Conservation (phyloP, 2,329 filamentous ascomycete genomes). For the Microthyrium microscopicum region DNA sequence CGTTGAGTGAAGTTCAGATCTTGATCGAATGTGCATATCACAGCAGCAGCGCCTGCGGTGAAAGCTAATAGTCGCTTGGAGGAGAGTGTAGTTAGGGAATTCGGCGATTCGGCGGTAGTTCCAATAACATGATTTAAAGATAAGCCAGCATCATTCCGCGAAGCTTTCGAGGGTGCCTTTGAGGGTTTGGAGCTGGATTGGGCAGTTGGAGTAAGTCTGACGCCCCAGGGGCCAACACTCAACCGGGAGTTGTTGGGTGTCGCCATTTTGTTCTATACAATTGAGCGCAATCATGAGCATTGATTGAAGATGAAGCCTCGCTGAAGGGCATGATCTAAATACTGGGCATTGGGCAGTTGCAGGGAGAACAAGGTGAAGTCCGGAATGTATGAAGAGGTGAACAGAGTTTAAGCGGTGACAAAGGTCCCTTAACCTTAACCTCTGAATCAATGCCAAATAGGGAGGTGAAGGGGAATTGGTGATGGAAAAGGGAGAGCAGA, state of each 20-base stretch:
- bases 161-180: constrained; percentile 34
- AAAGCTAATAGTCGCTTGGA: constrained; percentile 63
- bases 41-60: constrained; percentile 83
- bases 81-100: constrained; percentile 68
- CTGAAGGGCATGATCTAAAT: no score
- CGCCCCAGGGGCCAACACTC: constrained; percentile 20
- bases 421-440: no score
- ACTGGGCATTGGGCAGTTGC: no score
- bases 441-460: no score
- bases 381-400: no score
- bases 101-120: constrained; percentile 70
- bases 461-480: no score
- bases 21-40: constrained; percentile 65
- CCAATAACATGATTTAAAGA: constrained; percentile 75
- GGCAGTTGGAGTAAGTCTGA: constrained; percentile 50
- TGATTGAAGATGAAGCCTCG: no score
- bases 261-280: constrained; percentile 17
- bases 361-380: no score
- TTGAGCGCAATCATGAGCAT: no score
- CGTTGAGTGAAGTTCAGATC: constrained; percentile 52
- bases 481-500: no score
- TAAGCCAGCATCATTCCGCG: constrained; percentile 33
- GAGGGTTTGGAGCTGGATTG: constrained; percentile 34
- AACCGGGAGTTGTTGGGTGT: constrained; percentile 24
- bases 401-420: no score